Base-by-base conservation (phyloP, 192 early-diverging fungal species). In the Backusella liffmaniae region DNA sequence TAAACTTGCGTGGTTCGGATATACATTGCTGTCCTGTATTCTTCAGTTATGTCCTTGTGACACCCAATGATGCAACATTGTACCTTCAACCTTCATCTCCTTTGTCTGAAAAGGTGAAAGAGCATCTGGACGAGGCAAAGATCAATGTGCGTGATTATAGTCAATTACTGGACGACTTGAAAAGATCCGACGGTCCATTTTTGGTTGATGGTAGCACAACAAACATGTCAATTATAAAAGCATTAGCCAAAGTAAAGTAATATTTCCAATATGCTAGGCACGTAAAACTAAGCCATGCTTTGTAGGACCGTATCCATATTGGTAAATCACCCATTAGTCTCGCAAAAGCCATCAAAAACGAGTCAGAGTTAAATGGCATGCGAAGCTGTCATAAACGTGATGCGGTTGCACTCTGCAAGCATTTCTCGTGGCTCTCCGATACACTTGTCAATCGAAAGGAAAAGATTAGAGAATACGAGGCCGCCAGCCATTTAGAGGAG, bases 21-120 rank as follows among this genome's bases (percentile, higher is more conserved):
- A 94, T 99, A 75, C 83, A 86, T 39, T 98, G 90, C 86, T 97
- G 96, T 79, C 97, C 97, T 0, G 96, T 99, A 6, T 97, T 99
- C 83, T 96, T 96, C 79, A 84, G 95, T 9, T 99, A 96, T 77
- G 89, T 94, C 5, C 73, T 97, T 12, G 84, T 99, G 36, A 96
- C 95, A 12, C 72, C 75, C 34, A 78, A 87, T 73, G 76, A 83
- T 30, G 89, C 88, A 34, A 84, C 85, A 65, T 87, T 99, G 9
- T 97, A 94, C 77, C 85, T 96, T 5, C 90, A 96, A 39, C 88
- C 90, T 8, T 74, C 76, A 5, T 94, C 95, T 72, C 73, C 95
- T 21, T 75, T 86, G 3, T 73, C 81, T 23, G 86, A 86, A 5
- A 90, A 79, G 81, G 70, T 71, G 16, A 44, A 49, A 8, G 21